phyloP scores from a whole-genome alignment of 2,329 filamentous ascomycete genomes.

The Colletotrichum lentis region DNA sequence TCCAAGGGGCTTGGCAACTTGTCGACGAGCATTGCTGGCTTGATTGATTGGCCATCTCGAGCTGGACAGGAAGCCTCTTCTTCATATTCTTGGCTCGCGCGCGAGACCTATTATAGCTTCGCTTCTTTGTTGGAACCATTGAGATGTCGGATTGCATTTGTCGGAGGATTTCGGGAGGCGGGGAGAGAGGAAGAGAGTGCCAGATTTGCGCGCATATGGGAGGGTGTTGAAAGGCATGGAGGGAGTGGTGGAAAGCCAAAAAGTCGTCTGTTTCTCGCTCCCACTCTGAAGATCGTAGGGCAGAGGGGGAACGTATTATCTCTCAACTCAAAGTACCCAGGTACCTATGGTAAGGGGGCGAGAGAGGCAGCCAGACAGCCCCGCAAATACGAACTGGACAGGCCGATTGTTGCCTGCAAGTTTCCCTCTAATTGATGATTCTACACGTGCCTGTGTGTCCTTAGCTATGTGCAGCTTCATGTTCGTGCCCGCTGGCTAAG shows the following conservation, averaged over 20 bases:
- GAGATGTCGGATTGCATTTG: conserved; percentile 33
- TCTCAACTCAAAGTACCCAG: not conserved
- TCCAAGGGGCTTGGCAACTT: conserved; percentile 14
- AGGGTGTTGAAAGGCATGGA: conserved; percentile 7
- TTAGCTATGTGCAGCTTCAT: not conserved
- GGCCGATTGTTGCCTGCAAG: conserved; percentile 15
- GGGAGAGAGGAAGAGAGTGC: not conserved
- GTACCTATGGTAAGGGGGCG: conserved; percentile 15
- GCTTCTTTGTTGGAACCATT: conserved; percentile 21
- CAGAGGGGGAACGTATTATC: conserved; percentile 2
- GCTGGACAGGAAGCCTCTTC: conserved; percentile 3
- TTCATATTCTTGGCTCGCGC: conserved; percentile 30
- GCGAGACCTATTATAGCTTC: conserved; percentile 32
- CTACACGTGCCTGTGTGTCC: not conserved
- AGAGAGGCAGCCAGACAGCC: conserved; percentile 10
- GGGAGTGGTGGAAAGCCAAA: conserved; percentile 6
- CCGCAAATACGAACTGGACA: conserved; percentile 23
- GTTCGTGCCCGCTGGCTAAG: not conserved
- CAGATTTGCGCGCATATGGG: conserved; percentile 7
- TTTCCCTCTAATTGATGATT: conserved; percentile 15
- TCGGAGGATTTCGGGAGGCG: conserved; percentile 13
- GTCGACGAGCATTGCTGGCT: conserved; percentile 24
- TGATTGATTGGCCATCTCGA: conserved; percentile 19
- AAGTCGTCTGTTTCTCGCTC: conserved; percentile 11
- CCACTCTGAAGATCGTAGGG: not conserved